Evolutionary conservation across 768 basidiomycete genomes (phyloP).

Genomic region (Xerocomus brunneocitrinus): DNA sequence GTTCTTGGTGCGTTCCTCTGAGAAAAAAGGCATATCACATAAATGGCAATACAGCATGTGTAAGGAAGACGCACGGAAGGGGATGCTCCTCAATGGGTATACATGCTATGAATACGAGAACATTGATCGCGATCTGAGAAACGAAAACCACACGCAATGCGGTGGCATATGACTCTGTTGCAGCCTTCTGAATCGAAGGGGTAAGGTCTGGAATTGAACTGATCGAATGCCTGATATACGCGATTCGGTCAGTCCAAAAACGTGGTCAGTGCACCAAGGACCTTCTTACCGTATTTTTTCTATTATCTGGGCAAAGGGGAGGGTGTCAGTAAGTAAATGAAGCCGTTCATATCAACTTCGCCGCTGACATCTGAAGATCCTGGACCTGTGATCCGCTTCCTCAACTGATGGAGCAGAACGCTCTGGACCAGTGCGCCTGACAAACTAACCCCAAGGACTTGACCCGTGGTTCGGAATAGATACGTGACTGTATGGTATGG

Average conservation of each 20-base stretch:
- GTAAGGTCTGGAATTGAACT: constrained; percentile 64
- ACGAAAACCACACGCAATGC: constrained; percentile 82
- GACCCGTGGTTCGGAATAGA: constrained; percentile 89
- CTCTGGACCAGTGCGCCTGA: constrained; percentile 82
- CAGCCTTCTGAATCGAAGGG: constrained; percentile 51
- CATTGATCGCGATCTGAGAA: constrained; percentile 63
- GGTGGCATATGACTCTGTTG: constrained; percentile 72
- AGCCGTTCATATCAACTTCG: constrained; percentile 23
- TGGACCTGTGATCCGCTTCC: constrained; percentile 71
- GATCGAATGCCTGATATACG: constrained; percentile 55
- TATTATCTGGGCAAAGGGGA: constrained; percentile 52
- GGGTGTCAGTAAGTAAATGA: constrained; percentile 15
- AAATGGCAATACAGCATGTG: constrained; percentile 14
- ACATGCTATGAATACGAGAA: constrained; percentile 63
- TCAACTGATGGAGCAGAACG: constrained; percentile 66
- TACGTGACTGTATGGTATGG: constrained; percentile 67
- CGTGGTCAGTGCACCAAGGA: constrained; percentile 12
- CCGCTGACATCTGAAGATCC: constrained; percentile 62
- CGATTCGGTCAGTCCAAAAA: constrained; percentile 13
- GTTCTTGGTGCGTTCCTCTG: constrained; percentile 61
- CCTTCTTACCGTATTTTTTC: constrained; percentile 56
- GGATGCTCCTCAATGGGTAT: constrained; percentile 73
- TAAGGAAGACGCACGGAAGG: constrained; percentile 38
- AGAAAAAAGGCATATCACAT: constrained; percentile 6
- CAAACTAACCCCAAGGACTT: constrained; percentile 91